Percentiles rank a stretch among this genome's conserved stretches.
Evolutionary conservation across 805 yeast species (phyloP).

Genomic region (Yamadazyma philogaea): DNA sequence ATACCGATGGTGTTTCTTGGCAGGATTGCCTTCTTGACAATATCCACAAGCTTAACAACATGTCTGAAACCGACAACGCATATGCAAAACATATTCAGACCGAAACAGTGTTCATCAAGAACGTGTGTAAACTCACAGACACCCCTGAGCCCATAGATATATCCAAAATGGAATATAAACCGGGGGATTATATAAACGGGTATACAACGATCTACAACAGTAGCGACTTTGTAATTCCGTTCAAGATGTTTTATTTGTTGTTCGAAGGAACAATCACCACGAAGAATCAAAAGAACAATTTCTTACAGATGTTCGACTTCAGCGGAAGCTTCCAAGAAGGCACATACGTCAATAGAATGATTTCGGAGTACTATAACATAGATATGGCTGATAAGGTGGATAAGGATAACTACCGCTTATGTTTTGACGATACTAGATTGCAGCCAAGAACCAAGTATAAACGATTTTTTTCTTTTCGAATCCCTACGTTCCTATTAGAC

Average conservation of each 20-base stretch:
- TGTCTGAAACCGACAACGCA: slow-evolving; percentile 27
- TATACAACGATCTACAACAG: slow-evolving; percentile 44
- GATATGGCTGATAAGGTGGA: slow-evolving; percentile 1
- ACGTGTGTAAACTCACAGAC: slow-evolving; percentile 27
- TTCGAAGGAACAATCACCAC: slow-evolving; percentile 46
- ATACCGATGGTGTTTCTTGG: slow-evolving; percentile 23
- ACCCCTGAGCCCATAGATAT: slow-evolving; percentile 29
- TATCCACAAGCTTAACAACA: slow-evolving; percentile 30
- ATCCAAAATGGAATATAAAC: slow-evolving; percentile 49
- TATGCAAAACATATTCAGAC: slow-evolving; percentile 26
- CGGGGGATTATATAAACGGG: slow-evolving; percentile 68
- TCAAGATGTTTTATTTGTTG: slow-evolving; percentile 60
- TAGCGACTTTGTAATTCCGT: slow-evolving; percentile 42
- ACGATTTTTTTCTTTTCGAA: slow-evolving; percentile 40
- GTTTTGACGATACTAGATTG: background rate
- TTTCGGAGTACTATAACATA: slow-evolving; percentile 19
- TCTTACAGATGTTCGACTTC: slow-evolving; percentile 50
- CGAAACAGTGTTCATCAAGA: slow-evolving; percentile 31
- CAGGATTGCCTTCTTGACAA: slow-evolving; percentile 39
- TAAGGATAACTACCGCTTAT: slow-evolving; percentile 6
- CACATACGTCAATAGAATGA: slow-evolving; percentile 26
- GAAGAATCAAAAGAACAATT: slow-evolving; percentile 18
- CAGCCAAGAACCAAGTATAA: slow-evolving; percentile 21
- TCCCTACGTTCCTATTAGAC: slow-evolving; percentile 36
- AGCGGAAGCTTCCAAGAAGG: slow-evolving; percentile 49